Percentiles rank a stretch among this genome's conserved stretches.
Conservation (phyloP, 2,329 filamentous ascomycete species). For the Xylaria sp. region DNA sequence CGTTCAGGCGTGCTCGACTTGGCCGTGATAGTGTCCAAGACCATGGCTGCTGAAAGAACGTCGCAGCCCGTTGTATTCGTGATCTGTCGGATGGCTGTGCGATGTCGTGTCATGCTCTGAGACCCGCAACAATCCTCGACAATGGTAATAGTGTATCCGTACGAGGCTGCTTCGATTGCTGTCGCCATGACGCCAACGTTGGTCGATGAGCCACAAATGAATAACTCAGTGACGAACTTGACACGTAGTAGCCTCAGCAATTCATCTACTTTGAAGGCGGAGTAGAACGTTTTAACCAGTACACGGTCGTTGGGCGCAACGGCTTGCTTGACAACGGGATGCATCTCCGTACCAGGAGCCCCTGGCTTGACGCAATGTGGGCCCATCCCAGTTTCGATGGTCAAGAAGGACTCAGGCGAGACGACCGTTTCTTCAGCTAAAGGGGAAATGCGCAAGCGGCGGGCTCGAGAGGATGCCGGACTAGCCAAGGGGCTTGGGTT, state of each 20-base stretch:
- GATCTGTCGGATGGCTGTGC: conserved; percentile 64
- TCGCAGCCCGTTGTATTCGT: conserved; percentile 69
- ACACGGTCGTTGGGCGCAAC: conserved; percentile 46
- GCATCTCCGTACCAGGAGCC: conserved; percentile 43
- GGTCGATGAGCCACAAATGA: conserved; percentile 78
- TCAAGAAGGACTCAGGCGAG: conserved; percentile 38
- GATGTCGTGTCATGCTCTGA: conserved; percentile 62
- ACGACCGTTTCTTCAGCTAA: conserved; percentile 21
- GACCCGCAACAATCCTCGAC: conserved; percentile 87
- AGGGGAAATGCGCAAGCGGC: conserved; percentile 26
- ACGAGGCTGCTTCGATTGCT: conserved; percentile 79
- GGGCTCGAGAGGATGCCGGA: conserved; percentile 20
- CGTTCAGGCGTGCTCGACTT: conserved; percentile 21
- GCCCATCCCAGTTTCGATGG: conserved; percentile 30
- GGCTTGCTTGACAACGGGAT: conserved; percentile 37
- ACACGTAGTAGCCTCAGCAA: conserved; percentile 73
- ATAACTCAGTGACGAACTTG: conserved; percentile 84
- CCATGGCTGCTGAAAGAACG: conserved; percentile 52
- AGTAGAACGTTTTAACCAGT: conserved; percentile 74
- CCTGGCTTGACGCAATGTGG: conserved; percentile 41
- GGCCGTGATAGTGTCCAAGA: conserved; percentile 41
- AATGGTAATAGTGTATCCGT: conserved; percentile 82
- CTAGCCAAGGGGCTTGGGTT: conserved; percentile 11
- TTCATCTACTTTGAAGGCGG: conserved; percentile 71
- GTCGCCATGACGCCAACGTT: conserved; percentile 91